Evolutionary conservation across 2,329 filamentous ascomycete species (phyloP), one percentile per base, ranked within the genome.

Genomic region (Ascochyta pisi): DNA sequence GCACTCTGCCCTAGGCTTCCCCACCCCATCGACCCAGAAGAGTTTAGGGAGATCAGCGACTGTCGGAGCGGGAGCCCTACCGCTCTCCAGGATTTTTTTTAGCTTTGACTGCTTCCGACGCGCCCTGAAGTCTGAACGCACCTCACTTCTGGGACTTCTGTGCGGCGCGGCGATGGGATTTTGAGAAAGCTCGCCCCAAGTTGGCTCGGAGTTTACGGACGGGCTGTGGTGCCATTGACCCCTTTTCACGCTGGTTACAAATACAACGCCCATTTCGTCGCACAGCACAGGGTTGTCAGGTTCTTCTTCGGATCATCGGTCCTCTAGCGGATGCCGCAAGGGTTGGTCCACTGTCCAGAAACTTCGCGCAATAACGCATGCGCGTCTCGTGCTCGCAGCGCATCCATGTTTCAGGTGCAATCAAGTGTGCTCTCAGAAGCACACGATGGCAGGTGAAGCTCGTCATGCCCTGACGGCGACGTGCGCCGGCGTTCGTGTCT

Each of bases 51-150:
- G 53, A 56, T 56, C 53, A 56, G 53, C 53, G 42, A 56, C 42
- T 51, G 53, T 51, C 53, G 53, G 53, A 56, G 53, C 53, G 53
- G 53, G 53, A 51, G 47, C 53, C 47, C 47, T 56, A 56, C 47
- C 53, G 53, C 53, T 51, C 53, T 56, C 53, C 53, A 56, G 53
- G 47, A 33, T 50, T 46, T 51, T 51, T 48, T 51, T 56, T 56
- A 56, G 53, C 47, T 27, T 51, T 38, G 26, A 47, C 47, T 51
- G 47, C 53, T 33, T 50, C 43, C 47, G 47, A 47, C 48, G 47
- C 38, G 22, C 47, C 42, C 47, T 43, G 31, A 53, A 42, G 26
- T 42, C 37, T 39, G 37, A 53, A 41, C 13, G 35, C 7, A 56
- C 47, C 15, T 22, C 48, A 42, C n/a, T 22, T 34, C 31, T 19